Evolutionary conservation across 2,329 filamentous ascomycete genomes (phyloP), one percentile per base, ranked within the genome.

Genomic region (Colletotrichum zoysiae): DNA sequence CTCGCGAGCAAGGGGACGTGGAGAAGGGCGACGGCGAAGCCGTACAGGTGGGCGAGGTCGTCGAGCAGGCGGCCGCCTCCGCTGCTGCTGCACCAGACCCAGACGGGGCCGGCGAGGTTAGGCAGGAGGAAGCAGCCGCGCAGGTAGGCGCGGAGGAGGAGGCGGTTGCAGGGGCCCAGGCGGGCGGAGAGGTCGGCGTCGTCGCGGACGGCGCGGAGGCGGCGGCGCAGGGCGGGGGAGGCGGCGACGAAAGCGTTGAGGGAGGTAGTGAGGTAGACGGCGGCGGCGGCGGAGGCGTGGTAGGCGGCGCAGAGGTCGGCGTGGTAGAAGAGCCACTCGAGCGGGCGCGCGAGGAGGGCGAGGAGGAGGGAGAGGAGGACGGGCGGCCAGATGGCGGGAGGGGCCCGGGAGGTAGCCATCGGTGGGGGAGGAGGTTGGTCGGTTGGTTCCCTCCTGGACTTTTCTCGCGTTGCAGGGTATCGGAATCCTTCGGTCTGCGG

Each of bases 121-220:
- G 70, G 59, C 2, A 72, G 16, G 11, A 72, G 55, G 30, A 72
- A 72, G 59, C 30, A 33, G 55, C 70, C 60, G 46, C 23, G 16
- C 9, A 72, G 65, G 55, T 72, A 72, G 30, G 44, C 51, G n/a
- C 50, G n/a, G 20, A 72, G 33, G 40, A 72, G 70, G n/a, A 40
- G 2, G 18, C 38, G 59, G 30, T 64, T 72, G 40, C 46, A 23
- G 48, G 23, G 12, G 20, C 60, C 60, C 14, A 72, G 40, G 8
- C 20, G n/a, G 9, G 18, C 5, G 40, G 33, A 65, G 38, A 48
- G 12, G 26, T 56, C 55, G 3, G 40, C 38, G 30, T 48, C 42
- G 38, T n/a, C 20, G 33, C 6, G 35, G 46, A 51, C 23, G 2
- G 42, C 40, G 5, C 30, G 16, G 38, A 70, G 48, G 3, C 30